Percentiles rank a stretch among this genome's conserved stretches.
Evolutionary conservation across 1,284 basidiomycete species (phyloP).

Genomic region (Ceratobasidium sp.): DNA sequence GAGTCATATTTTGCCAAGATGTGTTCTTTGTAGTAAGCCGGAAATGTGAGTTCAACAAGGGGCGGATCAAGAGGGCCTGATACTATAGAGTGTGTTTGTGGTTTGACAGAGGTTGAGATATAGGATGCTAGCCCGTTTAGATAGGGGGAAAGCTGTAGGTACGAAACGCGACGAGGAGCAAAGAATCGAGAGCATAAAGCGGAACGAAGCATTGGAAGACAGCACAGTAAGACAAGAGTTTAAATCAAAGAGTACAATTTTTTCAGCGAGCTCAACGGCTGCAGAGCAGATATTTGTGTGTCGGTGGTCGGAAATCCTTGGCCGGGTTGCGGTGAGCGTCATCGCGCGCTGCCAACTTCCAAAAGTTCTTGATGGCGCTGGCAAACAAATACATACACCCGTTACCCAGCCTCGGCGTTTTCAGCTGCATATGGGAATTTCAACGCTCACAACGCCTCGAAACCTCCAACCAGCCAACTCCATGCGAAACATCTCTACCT

Average conservation of each 20-base stretch:
- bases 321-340: no score
- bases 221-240: neutral
- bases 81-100: constrained; percentile 47
- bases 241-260: neutral
- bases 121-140: neutral
- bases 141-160: neutral
- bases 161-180: neutral
- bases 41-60: constrained; percentile 72
- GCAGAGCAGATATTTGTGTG: neutral
- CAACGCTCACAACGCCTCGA: no score
- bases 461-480: no score
- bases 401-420: no score
- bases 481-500: no score
- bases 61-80: constrained; percentile 72
- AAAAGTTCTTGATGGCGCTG: neutral
- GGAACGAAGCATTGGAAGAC: constrained; percentile 5
- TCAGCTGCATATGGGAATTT: no score
- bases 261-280: neutral
- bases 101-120: neutral
- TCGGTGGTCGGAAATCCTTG: neutral
- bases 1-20: constrained; percentile 67
- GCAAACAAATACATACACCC: neutral
- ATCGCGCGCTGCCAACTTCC: neutral
- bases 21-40: constrained; percentile 71
- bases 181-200: neutral